phyloP scores from a whole-genome alignment of 2,329 filamentous ascomycete genomes.

The Fusarium nurragi region DNA sequence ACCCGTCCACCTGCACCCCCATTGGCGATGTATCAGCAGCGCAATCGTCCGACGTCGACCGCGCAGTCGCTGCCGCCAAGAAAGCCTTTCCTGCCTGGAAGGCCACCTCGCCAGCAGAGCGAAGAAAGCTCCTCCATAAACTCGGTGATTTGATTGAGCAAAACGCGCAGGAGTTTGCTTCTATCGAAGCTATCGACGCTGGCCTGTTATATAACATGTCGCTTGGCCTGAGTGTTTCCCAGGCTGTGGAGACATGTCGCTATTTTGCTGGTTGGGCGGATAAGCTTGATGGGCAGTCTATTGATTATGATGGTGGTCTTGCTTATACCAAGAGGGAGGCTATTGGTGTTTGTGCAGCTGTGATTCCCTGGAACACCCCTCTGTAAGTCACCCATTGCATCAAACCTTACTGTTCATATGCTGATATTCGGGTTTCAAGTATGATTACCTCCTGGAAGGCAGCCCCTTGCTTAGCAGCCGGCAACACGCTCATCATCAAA shows the following conservation, averaged over 20 bases:
- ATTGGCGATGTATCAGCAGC: constrained; percentile 17
- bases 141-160: constrained; percentile 80
- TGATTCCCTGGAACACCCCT: constrained; percentile 82
- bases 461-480: constrained; percentile 70
- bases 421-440: neutral
- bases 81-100: constrained; percentile 66
- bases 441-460: constrained; percentile 60
- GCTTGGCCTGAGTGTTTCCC: constrained; percentile 50
- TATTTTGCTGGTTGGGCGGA: constrained; percentile 80
- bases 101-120: constrained; percentile 64
- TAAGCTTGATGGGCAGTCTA: constrained; percentile 82
- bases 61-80: constrained; percentile 81
- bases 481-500: constrained; percentile 70
- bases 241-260: constrained; percentile 57
- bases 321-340: constrained; percentile 80
- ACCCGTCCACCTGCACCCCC: neutral
- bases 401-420: no score
- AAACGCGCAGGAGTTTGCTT: constrained; percentile 74
- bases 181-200: constrained; percentile 83
- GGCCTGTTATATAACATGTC: constrained; percentile 74
- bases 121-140: constrained; percentile 71
- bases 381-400: constrained; percentile 2
- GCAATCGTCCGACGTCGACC: constrained; percentile 63
- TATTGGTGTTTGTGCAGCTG: constrained; percentile 73
- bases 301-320: constrained; percentile 75